Evolutionary conservation across 179 eudicot species (phyloP).

Genomic region (Vitellaria paradoxa): DNA sequence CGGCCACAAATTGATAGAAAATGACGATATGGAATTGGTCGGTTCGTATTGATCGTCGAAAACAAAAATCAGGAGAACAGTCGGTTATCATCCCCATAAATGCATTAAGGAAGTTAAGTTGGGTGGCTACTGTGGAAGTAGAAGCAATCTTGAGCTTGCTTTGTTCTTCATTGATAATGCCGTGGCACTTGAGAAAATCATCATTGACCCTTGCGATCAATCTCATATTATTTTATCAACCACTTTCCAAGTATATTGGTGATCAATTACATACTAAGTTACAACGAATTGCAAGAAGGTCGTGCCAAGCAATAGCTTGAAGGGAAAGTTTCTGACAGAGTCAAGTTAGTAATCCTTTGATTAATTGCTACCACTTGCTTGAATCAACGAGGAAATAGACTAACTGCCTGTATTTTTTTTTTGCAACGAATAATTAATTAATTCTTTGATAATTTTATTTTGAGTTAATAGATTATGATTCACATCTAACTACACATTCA

Average conservation of each 20-base stretch:
- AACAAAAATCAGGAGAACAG: slow-evolving; percentile 18
- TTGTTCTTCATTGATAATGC: slow-evolving; percentile 25
- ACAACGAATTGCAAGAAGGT: slow-evolving; percentile 17
- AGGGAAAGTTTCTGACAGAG: background rate
- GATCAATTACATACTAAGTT: background rate
- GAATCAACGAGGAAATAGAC: too few relatives aligned
- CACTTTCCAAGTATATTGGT: background rate
- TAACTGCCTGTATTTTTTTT: too few relatives aligned
- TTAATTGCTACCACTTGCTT: too few relatives aligned
- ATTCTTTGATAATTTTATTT: too few relatives aligned
- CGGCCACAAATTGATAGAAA: slow-evolving; percentile 67
- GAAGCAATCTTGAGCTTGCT: slow-evolving; percentile 24
- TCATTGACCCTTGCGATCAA: slow-evolving; percentile 27
- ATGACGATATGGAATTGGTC: slow-evolving; percentile 25
- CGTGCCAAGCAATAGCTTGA: slow-evolving; percentile 22
- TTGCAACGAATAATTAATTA: too few relatives aligned
- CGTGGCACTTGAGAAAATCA: slow-evolving; percentile 22
- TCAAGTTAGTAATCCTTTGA: too few relatives aligned
- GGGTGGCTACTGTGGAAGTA: slow-evolving; percentile 25
- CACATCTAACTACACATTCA: too few relatives aligned
- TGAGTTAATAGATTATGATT: too few relatives aligned
- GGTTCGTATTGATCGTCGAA: slow-evolving; percentile 3
- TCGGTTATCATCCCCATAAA: slow-evolving; percentile 15
- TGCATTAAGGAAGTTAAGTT: slow-evolving; percentile 23
- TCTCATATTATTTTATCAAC: slow-evolving; percentile 1